phyloP scores from a whole-genome alignment of 192 early-diverging fungal species.

The Kappamyces sp. region DNA sequence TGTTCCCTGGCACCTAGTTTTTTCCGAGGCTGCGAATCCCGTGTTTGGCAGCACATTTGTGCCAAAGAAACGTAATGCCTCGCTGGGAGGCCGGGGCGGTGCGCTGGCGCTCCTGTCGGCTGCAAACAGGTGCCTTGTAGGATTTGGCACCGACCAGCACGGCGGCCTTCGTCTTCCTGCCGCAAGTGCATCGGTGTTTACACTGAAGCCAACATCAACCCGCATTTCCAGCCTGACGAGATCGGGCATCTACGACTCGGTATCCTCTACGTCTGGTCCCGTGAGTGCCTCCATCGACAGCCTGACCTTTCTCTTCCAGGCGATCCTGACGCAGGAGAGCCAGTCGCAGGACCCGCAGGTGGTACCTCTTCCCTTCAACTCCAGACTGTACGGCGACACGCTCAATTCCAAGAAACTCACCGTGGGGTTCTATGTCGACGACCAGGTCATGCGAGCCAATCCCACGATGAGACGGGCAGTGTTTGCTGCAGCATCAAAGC shows the following conservation, averaged over 20 bases:
- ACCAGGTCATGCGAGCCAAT: slow-evolving; percentile 9
- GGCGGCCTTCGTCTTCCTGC: slow-evolving; percentile 8
- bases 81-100: slow-evolving; percentile 6
- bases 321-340: background rate
- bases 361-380: background rate
- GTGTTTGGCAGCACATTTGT: background rate
- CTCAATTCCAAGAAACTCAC: background rate
- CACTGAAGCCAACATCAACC: slow-evolving; percentile 3
- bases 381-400: background rate
- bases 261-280: background rate
- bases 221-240: background rate
- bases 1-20: slow-evolving; percentile 14
- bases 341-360: background rate
- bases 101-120: slow-evolving; percentile 2
- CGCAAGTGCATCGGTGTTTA: background rate
- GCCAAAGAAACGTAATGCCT: background rate
- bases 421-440: slow-evolving; percentile 6
- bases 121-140: background rate
- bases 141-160: slow-evolving; percentile 12
- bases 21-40: slow-evolving; percentile 2
- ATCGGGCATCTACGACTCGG: slow-evolving; percentile 1
- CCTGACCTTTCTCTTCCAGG: background rate
- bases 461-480: slow-evolving; percentile 12
- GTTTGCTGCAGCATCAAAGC: background rate
- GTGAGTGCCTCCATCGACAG: background rate